These are phyloP conservation scores for Diplocarpon mali DNA, from an alignment of 2,329 filamentous ascomycete genomes.

Conservation along the genomic window DNA sequence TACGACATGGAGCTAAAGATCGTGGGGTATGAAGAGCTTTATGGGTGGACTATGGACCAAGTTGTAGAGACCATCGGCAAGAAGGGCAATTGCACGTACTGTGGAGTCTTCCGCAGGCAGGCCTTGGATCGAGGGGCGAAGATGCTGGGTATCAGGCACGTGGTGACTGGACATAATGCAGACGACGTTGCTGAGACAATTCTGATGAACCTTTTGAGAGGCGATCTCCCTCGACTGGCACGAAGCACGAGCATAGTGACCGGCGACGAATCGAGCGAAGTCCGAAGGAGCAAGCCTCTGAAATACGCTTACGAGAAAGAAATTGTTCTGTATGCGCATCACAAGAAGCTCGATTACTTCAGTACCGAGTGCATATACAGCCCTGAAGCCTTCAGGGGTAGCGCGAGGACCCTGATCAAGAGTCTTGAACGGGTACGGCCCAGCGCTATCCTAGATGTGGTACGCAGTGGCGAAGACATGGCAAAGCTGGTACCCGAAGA, in stretches of 20 bases:
- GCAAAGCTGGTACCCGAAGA: conserved; percentile 66
- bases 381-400: conserved; percentile 90
- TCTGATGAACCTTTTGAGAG: conserved; percentile 89
- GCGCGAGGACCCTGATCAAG: conserved; percentile 85
- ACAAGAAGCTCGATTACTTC: conserved; percentile 96
- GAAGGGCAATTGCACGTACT: conserved; percentile 98
- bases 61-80: conserved; percentile 94
- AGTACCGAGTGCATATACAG: conserved; percentile 98
- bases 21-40: conserved; percentile 84
- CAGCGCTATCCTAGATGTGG: conserved; percentile 89
- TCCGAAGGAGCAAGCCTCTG: conserved; percentile 89
- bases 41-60: conserved; percentile 99
- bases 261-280: conserved; percentile 65
- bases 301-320: conserved; percentile 99
- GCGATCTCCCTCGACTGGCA: conserved; percentile 77
- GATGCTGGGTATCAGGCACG: conserved; percentile 76
- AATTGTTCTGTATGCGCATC: conserved; percentile 93
- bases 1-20: conserved; percentile 90
- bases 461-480: conserved; percentile 93
- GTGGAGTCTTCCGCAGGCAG: conserved; percentile 89
- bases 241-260: conserved; percentile 86
- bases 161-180: conserved; percentile 95
- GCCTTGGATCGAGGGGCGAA: conserved; percentile 88
- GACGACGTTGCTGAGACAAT: conserved; percentile 97
- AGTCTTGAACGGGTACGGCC: conserved; percentile 87